Evolutionary conservation across 306 rosid species (phyloP).

Genomic region (Macrotyloma uniflorum): DNA sequence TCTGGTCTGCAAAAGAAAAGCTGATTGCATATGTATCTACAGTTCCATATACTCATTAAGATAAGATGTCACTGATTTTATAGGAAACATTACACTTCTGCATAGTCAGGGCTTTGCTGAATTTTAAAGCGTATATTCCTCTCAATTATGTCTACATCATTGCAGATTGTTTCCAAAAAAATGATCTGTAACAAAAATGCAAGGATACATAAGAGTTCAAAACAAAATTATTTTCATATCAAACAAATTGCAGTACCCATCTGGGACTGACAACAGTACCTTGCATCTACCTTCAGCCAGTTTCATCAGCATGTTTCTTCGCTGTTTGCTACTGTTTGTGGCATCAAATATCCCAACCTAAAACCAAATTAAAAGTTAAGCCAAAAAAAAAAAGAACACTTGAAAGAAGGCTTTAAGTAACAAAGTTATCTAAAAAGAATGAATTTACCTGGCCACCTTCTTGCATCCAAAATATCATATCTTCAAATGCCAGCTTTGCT

Average conservation of each 20-base stretch:
- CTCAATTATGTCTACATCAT: conserved; percentile 90
- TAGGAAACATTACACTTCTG: conserved; percentile 78
- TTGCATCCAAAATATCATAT: conserved; percentile 99
- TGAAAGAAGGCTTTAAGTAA: conserved; percentile 29
- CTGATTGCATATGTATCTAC: conserved; percentile 29
- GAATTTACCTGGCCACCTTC: conserved; percentile 97
- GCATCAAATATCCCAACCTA: conserved; percentile 99
- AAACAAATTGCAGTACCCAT: conserved; percentile 35
- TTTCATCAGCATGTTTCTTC: conserved; percentile 94
- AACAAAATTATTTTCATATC: conserved; percentile 28
- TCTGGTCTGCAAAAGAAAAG: conserved; percentile 72
- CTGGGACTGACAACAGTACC: conserved; percentile 54
- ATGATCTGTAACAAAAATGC: conserved; percentile 67
- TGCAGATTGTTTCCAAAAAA: conserved; percentile 96
- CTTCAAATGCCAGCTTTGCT: conserved; percentile 98
- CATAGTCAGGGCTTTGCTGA: conserved; percentile 98
- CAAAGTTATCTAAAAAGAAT: conserved; percentile 30
- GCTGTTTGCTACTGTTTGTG: conserved; percentile 82
- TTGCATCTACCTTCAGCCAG: conserved; percentile 98
- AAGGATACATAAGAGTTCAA: conserved; percentile 32
- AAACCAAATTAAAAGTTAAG: conserved; percentile 32
- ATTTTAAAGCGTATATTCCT: conserved; percentile 95
- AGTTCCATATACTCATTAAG: conserved; percentile 22
- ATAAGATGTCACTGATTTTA: conserved; percentile 35
- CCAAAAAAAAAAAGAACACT: neutral